Conservation (phyloP, 2,329 filamentous ascomycete genomes). For the Fusarium burgessii region DNA sequence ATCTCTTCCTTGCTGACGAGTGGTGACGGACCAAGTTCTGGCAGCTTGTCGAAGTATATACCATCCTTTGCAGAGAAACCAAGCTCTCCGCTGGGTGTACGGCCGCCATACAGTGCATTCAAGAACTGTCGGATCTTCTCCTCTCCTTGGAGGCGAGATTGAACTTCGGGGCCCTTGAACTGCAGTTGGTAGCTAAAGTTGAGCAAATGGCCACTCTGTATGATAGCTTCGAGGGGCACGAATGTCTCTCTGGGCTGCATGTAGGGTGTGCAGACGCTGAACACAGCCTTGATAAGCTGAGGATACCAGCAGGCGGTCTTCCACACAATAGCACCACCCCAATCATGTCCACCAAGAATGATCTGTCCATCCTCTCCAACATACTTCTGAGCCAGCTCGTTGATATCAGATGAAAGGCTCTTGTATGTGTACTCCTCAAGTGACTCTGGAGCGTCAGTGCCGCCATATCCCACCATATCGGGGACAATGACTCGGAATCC, state of each 20-base stretch:
- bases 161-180: conserved; percentile 75
- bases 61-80: conserved; percentile 73
- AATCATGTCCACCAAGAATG: conserved; percentile 92
- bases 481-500: conserved; percentile 84
- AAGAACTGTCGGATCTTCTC: conserved; percentile 78
- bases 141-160: conserved; percentile 67
- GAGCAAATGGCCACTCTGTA: conserved; percentile 65
- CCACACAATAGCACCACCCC: conserved; percentile 85
- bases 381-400: conserved; percentile 72
- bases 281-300: conserved; percentile 77
- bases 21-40: conserved; percentile 65
- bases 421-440: conserved; percentile 76
- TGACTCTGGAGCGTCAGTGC: conserved; percentile 75
- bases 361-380: conserved; percentile 63
- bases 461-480: conserved; percentile 88
- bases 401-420: conserved; percentile 79
- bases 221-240: conserved; percentile 69
- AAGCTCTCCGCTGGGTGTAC: conserved; percentile 64
- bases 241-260: conserved; percentile 64
- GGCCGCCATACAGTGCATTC: conserved; percentile 76
- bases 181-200: conserved; percentile 90
- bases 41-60: conserved; percentile 71
- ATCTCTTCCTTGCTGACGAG: conserved; percentile 77
- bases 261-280: conserved; percentile 86
- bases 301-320: conserved; percentile 80